Base-by-base conservation (phyloP, 179 eudicot species). In the Heliamphora pulchella region DNA sequence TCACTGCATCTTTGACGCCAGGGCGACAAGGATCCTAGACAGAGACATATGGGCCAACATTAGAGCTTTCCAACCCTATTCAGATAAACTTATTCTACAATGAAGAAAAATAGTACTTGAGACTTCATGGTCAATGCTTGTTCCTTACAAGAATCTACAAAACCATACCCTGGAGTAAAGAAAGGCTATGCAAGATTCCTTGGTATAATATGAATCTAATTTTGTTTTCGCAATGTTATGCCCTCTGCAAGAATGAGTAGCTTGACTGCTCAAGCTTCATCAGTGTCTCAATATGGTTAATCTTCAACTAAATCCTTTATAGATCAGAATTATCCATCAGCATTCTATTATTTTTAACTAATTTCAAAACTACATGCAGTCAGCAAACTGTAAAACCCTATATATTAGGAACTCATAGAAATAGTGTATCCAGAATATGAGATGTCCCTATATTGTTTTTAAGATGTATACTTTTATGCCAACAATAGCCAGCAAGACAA, bases 21-120 rank as follows among this genome's bases (percentile, higher is more conserved):
- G 98, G 93, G n/a, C 98, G 93, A 78, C 98, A 93, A 81, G 98
- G 98, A 87, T 95, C 98, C 98, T 93, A 81, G 54, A 89, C 43
- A 75, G 75, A 83, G 74, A 74, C 64, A 76, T 39, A 68, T 80
- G 7, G 79, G 58, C 70, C 71, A 11, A 79, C 18, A 51, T 31
- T 66, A 43, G 68, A 55, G 44, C 71, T 50, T 53, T 10, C 41
- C 1, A 61, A 47, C 55, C 20, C 39, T 15, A 47, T 61, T 43
- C 61, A 15, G 69, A 71, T 53, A 65, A 75, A 71, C 53, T n/a
- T 59, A 79, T 22, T 78, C 44, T 41, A 46, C 57, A 2, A 18
- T 14, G 14, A 41, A 66, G 43, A 81, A 48, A 77, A 17, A 76
- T 41, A 73, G 2, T 39, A 58, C 53, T 47, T 41, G 48, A 43